phyloP scores from a whole-genome alignment of 2,329 filamentous ascomycete genomes.

The Exophiala lecanii-corni region DNA sequence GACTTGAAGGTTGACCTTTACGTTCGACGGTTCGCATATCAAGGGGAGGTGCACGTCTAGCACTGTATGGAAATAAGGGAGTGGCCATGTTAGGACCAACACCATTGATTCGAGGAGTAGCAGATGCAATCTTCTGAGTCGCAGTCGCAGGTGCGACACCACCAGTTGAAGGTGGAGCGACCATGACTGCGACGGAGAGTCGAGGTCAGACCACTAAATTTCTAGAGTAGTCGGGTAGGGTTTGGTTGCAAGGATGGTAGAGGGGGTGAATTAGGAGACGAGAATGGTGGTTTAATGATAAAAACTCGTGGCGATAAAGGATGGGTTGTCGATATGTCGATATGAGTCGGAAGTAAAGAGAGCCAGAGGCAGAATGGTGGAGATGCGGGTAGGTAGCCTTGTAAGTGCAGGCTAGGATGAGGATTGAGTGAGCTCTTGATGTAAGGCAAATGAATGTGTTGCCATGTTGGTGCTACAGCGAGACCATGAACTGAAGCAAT shows the following conservation, averaged over 20 bases:
- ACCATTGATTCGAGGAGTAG: constrained; percentile 37
- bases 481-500: too few species aligned
- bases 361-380: constrained; percentile 12
- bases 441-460: too few species aligned
- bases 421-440: too few species aligned
- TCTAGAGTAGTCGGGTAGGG: not conserved
- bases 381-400: constrained; percentile 18
- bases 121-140: constrained; percentile 17
- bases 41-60: constrained; percentile 62
- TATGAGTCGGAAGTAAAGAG: constrained; percentile 19
- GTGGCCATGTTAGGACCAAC: constrained; percentile 42
- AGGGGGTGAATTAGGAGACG: constrained; percentile 5
- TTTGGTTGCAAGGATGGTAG: constrained; percentile 5
- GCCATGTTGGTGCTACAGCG: too few species aligned
- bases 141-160: constrained; percentile 25
- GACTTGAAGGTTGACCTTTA: constrained; percentile 72
- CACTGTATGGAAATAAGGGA: constrained; percentile 56
- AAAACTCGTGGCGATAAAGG: too few species aligned
- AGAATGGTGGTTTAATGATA: too few species aligned
- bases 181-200: constrained; percentile 35
- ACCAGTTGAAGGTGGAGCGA: constrained; percentile 42
- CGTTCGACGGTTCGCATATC: constrained; percentile 89
- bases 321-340: too few species aligned
- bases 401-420: too few species aligned
- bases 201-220: too few species aligned